Conservation (phyloP, 305 asterid genomes). For the Rubia balearica region DNA sequence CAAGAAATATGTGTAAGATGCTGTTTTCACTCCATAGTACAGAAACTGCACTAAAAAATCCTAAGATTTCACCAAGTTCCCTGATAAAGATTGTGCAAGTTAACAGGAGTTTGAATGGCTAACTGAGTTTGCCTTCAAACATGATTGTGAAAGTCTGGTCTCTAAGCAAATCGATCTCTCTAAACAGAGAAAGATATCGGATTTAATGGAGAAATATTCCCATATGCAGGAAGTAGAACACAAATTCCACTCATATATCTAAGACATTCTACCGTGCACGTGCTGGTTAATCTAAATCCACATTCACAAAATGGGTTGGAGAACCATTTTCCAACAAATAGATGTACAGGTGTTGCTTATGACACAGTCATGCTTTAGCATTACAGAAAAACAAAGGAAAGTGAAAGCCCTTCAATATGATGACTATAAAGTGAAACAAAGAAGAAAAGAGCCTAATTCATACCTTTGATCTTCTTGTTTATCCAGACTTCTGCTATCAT, state of each 20-base stretch:
- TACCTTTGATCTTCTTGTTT: constrained; percentile 82
- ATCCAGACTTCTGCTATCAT: constrained; percentile 77
- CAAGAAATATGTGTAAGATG: not conserved
- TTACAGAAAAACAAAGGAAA: not conserved
- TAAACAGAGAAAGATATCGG: not conserved
- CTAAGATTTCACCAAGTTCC: not conserved
- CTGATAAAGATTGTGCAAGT: not conserved
- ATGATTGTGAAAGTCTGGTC: not conserved
- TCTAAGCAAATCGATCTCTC: not conserved
- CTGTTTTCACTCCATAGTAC: not conserved
- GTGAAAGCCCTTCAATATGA: not conserved
- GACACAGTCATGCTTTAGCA: not conserved
- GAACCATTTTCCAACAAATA: not conserved
- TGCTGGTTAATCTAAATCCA: not conserved
- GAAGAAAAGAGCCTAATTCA: not conserved
- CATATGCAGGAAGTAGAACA: not conserved
- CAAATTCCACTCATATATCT: not conserved
- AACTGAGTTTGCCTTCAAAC: constrained; percentile 4
- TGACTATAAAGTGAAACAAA: not conserved
- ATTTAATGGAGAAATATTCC: not conserved
- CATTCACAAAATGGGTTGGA: not conserved
- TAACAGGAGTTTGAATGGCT: not conserved
- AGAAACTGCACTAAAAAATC: not conserved
- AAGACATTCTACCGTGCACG: not conserved
- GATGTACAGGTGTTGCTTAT: not conserved